Evolutionary conservation across 441 rosid species (phyloP).

Genomic region (Bocquillonia castaneifolia): DNA sequence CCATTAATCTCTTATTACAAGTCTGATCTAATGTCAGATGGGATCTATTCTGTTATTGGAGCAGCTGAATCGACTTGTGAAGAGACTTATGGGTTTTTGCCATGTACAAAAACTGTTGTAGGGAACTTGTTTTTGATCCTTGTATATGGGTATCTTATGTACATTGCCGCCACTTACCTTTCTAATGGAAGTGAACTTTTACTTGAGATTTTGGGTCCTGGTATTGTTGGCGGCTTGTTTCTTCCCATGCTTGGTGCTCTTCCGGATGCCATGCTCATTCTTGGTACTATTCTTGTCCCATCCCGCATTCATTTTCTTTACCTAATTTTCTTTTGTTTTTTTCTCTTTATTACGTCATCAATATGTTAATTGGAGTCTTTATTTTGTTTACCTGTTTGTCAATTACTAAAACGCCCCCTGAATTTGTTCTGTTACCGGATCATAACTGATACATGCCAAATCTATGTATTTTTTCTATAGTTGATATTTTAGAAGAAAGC

Average conservation of each 20-base stretch:
- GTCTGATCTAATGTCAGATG: slow-evolving; percentile 36
- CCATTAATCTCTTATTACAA: slow-evolving; percentile 9
- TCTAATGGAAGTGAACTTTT: slow-evolving; percentile 87
- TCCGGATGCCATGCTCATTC: slow-evolving; percentile 93
- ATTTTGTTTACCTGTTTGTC: too few species aligned
- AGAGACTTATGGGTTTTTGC: slow-evolving; percentile 85
- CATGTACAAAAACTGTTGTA: slow-evolving; percentile 67
- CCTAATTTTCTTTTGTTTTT: too few species aligned
- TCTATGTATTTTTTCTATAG: too few species aligned
- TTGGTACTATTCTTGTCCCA: too few species aligned
- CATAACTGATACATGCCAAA: too few species aligned
- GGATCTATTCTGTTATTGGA: slow-evolving; percentile 21
- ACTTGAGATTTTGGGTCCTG: slow-evolving; percentile 87
- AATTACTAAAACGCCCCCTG: too few species aligned
- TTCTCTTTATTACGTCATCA: too few species aligned
- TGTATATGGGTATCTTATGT: slow-evolving; percentile 85
- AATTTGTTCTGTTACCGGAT: too few species aligned
- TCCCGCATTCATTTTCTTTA: too few species aligned
- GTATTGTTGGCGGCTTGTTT: slow-evolving; percentile 82
- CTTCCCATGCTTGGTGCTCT: slow-evolving; percentile 90
- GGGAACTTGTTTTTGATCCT: slow-evolving; percentile 78
- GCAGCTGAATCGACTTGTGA: slow-evolving; percentile 52
- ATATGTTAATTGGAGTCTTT: too few species aligned
- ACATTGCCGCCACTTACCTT: slow-evolving; percentile 68
- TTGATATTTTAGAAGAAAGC: too few species aligned